Evolutionary conservation across 768 basidiomycete genomes (phyloP).

Genomic region (Tephrocybe sp.): DNA sequence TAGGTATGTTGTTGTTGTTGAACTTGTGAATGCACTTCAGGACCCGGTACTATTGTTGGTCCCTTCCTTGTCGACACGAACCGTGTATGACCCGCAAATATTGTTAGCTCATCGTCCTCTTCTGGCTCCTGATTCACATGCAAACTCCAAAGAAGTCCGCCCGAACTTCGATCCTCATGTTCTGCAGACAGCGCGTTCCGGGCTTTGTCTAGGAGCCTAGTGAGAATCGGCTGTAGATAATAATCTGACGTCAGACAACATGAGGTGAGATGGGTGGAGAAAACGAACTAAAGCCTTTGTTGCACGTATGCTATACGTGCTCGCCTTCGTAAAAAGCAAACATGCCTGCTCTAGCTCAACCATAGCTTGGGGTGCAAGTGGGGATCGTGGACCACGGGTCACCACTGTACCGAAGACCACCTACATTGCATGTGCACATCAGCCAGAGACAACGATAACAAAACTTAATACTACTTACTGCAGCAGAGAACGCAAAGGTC

Average conservation of each 20-base stretch:
- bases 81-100: constrained; percentile 66
- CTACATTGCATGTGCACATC: constrained; percentile 27
- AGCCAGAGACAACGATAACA: not conserved
- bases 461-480: constrained; percentile 40
- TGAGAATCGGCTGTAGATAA: constrained; percentile 50
- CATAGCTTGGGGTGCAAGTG: constrained; percentile 65
- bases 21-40: not conserved
- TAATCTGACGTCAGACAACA: not conserved
- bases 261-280: not conserved
- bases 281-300: constrained; percentile 59
- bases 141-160: constrained; percentile 48
- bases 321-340: constrained; percentile 61
- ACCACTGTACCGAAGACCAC: constrained; percentile 80
- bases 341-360: constrained; percentile 67
- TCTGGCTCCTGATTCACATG: constrained; percentile 46
- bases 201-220: constrained; percentile 63
- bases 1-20: not conserved
- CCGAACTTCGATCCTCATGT: constrained; percentile 32
- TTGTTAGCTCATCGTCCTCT: constrained; percentile 62
- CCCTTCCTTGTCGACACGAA: constrained; percentile 50
- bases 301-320: constrained; percentile 56
- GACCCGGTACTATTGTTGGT: constrained; percentile 12
- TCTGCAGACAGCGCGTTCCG: constrained; percentile 48
- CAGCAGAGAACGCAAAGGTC: constrained; percentile 58
- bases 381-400: constrained; percentile 66